Percentiles rank a stretch among this genome's conserved stretches.
phyloP scores from a whole-genome alignment of 805 yeast genomes.

The Nakazawaea anatomiae region DNA sequence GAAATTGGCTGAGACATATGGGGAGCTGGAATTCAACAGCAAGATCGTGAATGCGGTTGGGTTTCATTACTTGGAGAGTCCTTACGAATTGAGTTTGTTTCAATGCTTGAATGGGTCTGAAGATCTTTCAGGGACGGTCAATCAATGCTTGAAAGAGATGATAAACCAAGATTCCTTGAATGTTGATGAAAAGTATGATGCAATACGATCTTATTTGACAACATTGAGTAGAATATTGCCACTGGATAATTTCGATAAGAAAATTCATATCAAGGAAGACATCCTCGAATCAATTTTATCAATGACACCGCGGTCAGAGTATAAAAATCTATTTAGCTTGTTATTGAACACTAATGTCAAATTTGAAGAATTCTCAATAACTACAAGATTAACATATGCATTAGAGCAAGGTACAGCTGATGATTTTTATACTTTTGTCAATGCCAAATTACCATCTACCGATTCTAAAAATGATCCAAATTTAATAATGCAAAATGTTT shows the following conservation, averaged over 20 bases:
- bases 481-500: slow-evolving; percentile 3
- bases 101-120: neutral
- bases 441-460: neutral
- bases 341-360: neutral
- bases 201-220: neutral
- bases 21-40: neutral
- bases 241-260: neutral
- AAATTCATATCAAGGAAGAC: neutral
- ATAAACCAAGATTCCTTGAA: neutral
- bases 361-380: neutral
- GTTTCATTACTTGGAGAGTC: neutral
- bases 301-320: neutral
- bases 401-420: slow-evolving; percentile 1
- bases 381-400: neutral
- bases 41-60: neutral
- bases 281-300: neutral
- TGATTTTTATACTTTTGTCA: slow-evolving; percentile 2
- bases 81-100: slow-evolving; percentile 1
- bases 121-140: neutral
- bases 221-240: neutral
- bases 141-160: neutral
- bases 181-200: neutral
- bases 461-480: slow-evolving; percentile 1
- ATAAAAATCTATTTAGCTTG: slow-evolving; percentile 2
- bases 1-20: slow-evolving; percentile 1